Percentiles rank a stretch among this genome's conserved stretches.
These are phyloP conservation scores for Eragrostis nindensis DNA, from an alignment of 176 grass and related monocot genomes.

Conservation along the genomic window DNA sequence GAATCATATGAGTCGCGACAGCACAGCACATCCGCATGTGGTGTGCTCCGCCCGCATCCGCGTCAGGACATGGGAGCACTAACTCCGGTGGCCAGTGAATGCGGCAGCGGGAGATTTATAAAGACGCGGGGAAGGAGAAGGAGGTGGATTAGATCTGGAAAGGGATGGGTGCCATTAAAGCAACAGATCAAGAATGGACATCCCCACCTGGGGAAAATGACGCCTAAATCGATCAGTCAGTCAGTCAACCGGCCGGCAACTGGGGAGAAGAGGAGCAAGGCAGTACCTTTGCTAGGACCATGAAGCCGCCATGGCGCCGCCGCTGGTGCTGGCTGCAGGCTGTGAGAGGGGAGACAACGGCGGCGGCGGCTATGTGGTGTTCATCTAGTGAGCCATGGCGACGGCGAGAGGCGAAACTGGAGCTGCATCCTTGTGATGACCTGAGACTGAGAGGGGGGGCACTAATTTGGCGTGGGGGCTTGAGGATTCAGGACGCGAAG, in stretches of 20 bases:
- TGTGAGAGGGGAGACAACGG: not conserved
- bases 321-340: slow-evolving; percentile 1
- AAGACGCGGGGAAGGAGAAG: slow-evolving; percentile 13
- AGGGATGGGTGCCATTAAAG: slow-evolving; percentile 47
- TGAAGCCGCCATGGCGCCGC: slow-evolving; percentile 33
- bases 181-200: slow-evolving; percentile 53
- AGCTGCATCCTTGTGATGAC: not conserved
- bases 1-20: slow-evolving; percentile 57
- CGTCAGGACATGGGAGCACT: slow-evolving; percentile 58
- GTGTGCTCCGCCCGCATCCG: slow-evolving; percentile 35
- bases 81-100: slow-evolving; percentile 59
- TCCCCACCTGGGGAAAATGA: slow-evolving; percentile 55
- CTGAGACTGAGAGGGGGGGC: not conserved
- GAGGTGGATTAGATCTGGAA: slow-evolving; percentile 59
- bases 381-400: slow-evolving; percentile 35
- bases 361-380: not conserved
- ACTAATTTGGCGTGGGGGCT: slow-evolving; percentile 37
- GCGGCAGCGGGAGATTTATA: slow-evolving; percentile 47
- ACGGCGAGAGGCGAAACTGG: slow-evolving; percentile 15
- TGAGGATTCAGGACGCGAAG: slow-evolving; percentile 4
- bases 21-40: slow-evolving; percentile 49
- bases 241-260: not conserved
- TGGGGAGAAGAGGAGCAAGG: not conserved
- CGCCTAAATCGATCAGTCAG: slow-evolving; percentile 27
- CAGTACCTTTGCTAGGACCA: slow-evolving; percentile 42